Base-by-base conservation (phyloP, 495 filamentous ascomycete species). In the Penicillium atrosanguineum region DNA sequence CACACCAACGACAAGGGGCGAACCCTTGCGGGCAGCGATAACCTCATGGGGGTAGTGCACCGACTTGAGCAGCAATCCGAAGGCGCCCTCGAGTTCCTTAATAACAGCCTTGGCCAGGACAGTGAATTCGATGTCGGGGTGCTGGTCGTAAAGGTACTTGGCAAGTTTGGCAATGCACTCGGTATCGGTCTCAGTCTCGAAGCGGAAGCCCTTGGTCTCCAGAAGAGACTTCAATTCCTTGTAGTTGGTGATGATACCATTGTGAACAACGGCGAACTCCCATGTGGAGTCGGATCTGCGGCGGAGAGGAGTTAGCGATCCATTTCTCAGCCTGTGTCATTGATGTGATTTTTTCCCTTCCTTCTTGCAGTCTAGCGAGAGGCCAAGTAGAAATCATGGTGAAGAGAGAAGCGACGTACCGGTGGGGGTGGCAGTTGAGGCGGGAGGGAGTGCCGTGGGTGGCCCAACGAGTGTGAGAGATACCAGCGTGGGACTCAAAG, bases 211-310 rank as follows among this genome's bases (percentile, higher is more conserved):
- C 80, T 97, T 98, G 79, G 79, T 81, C 74, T 91, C 85, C 57
- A 98, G 78, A 46, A 98, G 81, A 50, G 88, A 88, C 84, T 93
- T 96, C 62, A 98, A 77, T 78, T 98, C 94, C 79, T 98, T 98
- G 84, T 98, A 98, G 81, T 98, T 98, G 78, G 94, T 98, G 78
- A 98, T 98, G 80, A 98, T 98, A 69, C 94, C 94, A 73, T 98
- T 98, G 85, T 98, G 94, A 40, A 97, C 93, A 62, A 98, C 88
- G 53, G 91, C 83, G 70, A 98, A 98, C 73, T 97, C 85, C 90
- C 91, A 97, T 62, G 77, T 88, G 63, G 87, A 85, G 67, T 98
- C 94, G 41, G 83, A 87, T 56, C 82, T 84, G 54, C 20, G 6
- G 55, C 43, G 41, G 28, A 49, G 57, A 39, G 67, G 52, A 42